Percentiles rank a stretch among this genome's conserved stretches.
These are phyloP conservation scores for Trametopsis cervina DNA, from an alignment of 768 basidiomycete species.

Conservation along the genomic window DNA sequence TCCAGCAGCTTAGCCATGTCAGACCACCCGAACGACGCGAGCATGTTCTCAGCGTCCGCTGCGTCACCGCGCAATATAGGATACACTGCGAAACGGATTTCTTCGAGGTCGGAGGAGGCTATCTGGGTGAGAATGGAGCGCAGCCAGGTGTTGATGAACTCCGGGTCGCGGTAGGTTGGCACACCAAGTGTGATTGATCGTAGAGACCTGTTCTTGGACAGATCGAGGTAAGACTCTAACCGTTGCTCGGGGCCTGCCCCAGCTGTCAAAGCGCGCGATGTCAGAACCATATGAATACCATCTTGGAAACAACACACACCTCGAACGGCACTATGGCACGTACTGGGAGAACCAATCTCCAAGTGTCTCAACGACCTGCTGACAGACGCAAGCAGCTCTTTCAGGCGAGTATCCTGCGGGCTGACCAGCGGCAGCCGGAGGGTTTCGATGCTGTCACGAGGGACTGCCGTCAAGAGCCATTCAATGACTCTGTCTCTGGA, in stretches of 20 bases:
- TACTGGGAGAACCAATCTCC: slow-evolving; percentile 14
- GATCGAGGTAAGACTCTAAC: slow-evolving; percentile 5
- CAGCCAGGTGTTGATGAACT: slow-evolving; percentile 8
- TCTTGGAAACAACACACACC: too few relatives aligned
- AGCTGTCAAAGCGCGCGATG: neutral
- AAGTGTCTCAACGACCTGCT: slow-evolving; percentile 1
- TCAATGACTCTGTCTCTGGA: slow-evolving; percentile 9
- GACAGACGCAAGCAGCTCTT: slow-evolving; percentile 7
- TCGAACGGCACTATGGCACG: neutral
- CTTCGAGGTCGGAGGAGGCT: slow-evolving; percentile 5
- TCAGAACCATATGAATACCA: too few relatives aligned
- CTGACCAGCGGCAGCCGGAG: slow-evolving; percentile 7
- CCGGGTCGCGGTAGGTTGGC: slow-evolving; percentile 8
- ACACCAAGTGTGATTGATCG: slow-evolving; percentile 7
- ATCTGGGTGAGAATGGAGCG: slow-evolving; percentile 3
- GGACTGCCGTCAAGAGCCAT: slow-evolving; percentile 6
- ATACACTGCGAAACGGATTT: slow-evolving; percentile 10
- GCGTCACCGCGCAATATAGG: slow-evolving; percentile 7
- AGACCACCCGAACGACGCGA: slow-evolving; percentile 5
- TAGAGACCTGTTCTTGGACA: slow-evolving; percentile 2
- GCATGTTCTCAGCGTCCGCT: slow-evolving; percentile 7
- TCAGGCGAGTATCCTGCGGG: slow-evolving; percentile 9
- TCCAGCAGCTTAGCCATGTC: neutral
- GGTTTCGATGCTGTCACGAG: neutral
- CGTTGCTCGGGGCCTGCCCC: neutral